phyloP scores from a whole-genome alignment of 1,139 yeast species.

The Scheffersomyces quercinus region DNA sequence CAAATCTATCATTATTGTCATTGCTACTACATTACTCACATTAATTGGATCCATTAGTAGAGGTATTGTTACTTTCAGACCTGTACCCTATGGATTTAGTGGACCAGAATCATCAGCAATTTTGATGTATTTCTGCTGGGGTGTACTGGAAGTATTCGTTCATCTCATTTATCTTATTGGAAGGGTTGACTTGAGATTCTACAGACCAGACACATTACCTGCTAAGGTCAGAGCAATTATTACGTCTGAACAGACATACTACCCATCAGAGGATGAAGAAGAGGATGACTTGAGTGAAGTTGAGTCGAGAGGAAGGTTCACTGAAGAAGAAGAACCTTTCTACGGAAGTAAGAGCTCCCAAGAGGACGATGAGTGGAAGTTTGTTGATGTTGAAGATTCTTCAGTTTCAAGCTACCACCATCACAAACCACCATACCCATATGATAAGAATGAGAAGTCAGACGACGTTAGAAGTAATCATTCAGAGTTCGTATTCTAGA shows the following conservation, averaged over 20 bases:
- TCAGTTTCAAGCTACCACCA: slow-evolving; percentile 2
- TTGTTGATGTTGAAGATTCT: slow-evolving; percentile 13
- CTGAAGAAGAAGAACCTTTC: no score
- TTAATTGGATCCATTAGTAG: slow-evolving; percentile 61
- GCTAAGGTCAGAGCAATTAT: slow-evolving; percentile 38
- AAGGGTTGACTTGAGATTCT: slow-evolving; percentile 73
- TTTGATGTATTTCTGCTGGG: slow-evolving; percentile 69
- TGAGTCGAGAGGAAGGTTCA: no score
- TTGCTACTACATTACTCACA: slow-evolving; percentile 52
- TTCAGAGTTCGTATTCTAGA: no score
- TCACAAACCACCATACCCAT: slow-evolving; percentile 14
- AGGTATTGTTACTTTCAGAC: slow-evolving; percentile 54
- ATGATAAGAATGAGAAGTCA: slow-evolving; percentile 6
- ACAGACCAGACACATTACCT: slow-evolving; percentile 67
- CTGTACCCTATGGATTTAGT: slow-evolving; percentile 22
- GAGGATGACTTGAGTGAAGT: slow-evolving; percentile 6
- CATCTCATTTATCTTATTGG: slow-evolving; percentile 57
- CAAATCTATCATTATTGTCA: slow-evolving; percentile 47
- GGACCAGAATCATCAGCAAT: slow-evolving; percentile 37
- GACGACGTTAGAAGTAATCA: slow-evolving; percentile 4
- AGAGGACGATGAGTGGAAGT: slow-evolving; percentile 12
- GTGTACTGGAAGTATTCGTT: slow-evolving; percentile 60
- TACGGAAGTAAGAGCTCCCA: neutral
- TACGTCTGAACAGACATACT: slow-evolving; percentile 43
- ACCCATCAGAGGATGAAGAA: slow-evolving; percentile 27